phyloP scores from a whole-genome alignment of 2,329 filamentous ascomycete genomes.

The Arthroderma sp. region DNA sequence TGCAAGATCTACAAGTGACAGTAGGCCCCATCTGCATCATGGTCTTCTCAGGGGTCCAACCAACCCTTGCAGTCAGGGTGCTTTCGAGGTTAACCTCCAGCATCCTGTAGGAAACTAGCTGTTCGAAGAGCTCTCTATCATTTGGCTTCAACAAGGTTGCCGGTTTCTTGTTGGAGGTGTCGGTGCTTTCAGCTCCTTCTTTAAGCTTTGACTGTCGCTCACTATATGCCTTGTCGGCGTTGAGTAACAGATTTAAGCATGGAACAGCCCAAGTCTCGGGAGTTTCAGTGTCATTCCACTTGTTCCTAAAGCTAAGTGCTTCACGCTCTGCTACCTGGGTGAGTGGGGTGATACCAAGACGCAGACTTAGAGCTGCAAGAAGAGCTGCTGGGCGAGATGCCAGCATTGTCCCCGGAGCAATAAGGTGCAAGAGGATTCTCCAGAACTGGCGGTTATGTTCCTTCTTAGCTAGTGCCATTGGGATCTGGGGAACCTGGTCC shows the following conservation, averaged over 20 bases:
- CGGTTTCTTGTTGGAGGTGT: constrained; percentile 3
- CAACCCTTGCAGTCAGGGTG: constrained; percentile 33
- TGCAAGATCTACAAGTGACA: constrained; percentile 32
- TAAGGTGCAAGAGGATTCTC: constrained; percentile 38
- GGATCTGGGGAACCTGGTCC: constrained; percentile 33
- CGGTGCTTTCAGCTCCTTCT: constrained; percentile 7
- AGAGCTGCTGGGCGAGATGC: constrained; percentile 35
- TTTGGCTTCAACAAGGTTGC: constrained; percentile 24
- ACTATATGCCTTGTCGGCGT: constrained; percentile 33
- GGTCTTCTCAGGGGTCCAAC: constrained; percentile 39
- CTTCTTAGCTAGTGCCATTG: constrained; percentile 30
- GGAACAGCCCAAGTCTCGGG: constrained; percentile 41
- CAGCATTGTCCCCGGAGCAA: constrained; percentile 40
- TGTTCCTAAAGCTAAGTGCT: constrained; percentile 31
- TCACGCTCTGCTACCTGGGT: constrained; percentile 32
- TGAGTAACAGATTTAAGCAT: constrained; percentile 38
- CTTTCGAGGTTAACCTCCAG: constrained; percentile 38
- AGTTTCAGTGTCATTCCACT: constrained; percentile 39
- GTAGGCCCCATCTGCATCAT: constrained; percentile 35
- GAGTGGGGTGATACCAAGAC: constrained; percentile 37
- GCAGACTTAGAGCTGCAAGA: constrained; percentile 38
- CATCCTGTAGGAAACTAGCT: constrained; percentile 37
- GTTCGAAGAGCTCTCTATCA: constrained; percentile 36
- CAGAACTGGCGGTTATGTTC: constrained; percentile 35
- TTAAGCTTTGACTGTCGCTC: constrained; percentile 19